Evolutionary conservation across 2,329 filamentous ascomycete species (phyloP).

Genomic region (Madurella fahalii): DNA sequence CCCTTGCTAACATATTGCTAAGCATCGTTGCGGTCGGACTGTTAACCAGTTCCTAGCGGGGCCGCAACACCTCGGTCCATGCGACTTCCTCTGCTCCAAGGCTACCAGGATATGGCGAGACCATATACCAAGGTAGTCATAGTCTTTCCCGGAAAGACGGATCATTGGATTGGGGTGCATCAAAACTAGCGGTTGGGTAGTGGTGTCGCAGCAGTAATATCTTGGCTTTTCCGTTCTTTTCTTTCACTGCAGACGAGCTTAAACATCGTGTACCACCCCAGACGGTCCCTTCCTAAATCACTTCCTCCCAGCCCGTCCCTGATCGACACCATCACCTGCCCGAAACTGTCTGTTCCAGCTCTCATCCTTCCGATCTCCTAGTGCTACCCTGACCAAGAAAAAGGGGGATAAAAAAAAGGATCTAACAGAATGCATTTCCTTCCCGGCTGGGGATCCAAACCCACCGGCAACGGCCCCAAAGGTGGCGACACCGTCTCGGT

Average conservation of each 20-base stretch:
- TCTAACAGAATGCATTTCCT: background rate
- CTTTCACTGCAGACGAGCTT: background rate
- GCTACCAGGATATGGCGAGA: background rate
- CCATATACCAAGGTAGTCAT: background rate
- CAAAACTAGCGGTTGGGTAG: background rate
- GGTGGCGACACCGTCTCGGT: too few relatives aligned
- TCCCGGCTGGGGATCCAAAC: too few relatives aligned
- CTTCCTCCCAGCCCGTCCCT: constrained; percentile 1
- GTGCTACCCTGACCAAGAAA: background rate
- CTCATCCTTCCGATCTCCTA: background rate
- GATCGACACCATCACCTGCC: background rate
- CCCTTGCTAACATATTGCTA: background rate
- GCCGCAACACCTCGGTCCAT: background rate
- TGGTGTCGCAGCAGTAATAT: background rate
- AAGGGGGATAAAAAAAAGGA: too few relatives aligned
- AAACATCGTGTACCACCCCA: constrained; percentile 6
- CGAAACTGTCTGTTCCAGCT: background rate
- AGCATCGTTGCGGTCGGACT: background rate
- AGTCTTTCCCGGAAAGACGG: background rate
- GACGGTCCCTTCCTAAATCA: background rate
- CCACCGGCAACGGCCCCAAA: too few relatives aligned
- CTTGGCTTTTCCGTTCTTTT: background rate
- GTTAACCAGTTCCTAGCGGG: too few relatives aligned
- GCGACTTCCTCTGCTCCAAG: background rate
- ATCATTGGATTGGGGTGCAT: background rate